Evolutionary conservation across 2,329 filamentous ascomycete genomes (phyloP), one percentile per base, ranked within the genome.

Genomic region (Blastomyces percursus): DNA sequence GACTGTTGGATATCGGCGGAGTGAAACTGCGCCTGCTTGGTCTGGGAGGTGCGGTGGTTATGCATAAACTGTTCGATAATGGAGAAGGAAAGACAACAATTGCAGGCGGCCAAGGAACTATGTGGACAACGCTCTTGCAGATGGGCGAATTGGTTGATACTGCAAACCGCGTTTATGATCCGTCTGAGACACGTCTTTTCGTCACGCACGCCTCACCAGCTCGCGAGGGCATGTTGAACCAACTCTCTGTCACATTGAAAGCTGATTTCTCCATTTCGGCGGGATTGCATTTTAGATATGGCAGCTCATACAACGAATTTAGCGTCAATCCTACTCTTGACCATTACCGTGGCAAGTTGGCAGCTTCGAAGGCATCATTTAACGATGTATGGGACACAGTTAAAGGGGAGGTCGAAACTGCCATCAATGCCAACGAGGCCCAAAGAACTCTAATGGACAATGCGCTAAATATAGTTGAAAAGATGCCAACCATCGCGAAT

Each of bases 371-470:
- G 78, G 93, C 94, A 1, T 97, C 94, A 0, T 99, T 99, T 81
- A 96, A 95, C 74, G 94, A 99, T 75, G 94, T 99, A 8, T 99
- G 94, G 94, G 94, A 99, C 76, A 99, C 94, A 1, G 94, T 99
- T 70, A 96, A 96, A 79, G 83, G 86, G 59, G 94, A 99, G 75
- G 94, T 99, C 16, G 91, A 96, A 79, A 89, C 93, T 27, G 94
- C 93, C 5, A 96, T 99, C 65, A 84, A 89, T 64, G 89, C 94
- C 71, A 99, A 96, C 73, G 90, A 96, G 70, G 90, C 90, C 0
- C 94, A 99, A 73, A 91, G 96, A 77, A 92, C 90, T 64, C 83
- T 99, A 0, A 81, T 99, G 46, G 88, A 94, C 72, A 92, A 96
- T 68, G 94, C 94, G 0, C 80, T 99, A 2, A 89, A 91, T 61